Base-by-base conservation (phyloP, 495 filamentous ascomycete genomes). In the Tuber umbilicatum region DNA sequence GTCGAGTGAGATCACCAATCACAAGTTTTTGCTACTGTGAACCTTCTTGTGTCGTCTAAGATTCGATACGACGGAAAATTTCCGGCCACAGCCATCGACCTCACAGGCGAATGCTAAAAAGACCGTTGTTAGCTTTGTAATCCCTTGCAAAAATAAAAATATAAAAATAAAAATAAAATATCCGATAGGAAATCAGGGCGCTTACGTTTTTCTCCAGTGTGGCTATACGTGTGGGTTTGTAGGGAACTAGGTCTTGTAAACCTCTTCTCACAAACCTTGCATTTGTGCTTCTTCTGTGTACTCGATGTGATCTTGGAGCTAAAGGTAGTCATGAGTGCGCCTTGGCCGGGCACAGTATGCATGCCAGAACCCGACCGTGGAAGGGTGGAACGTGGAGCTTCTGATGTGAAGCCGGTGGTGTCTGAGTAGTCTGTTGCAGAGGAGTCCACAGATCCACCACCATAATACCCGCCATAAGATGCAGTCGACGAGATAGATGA, bases 211-310 rank as follows among this genome's bases (percentile, higher is more conserved):
- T 99, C 96, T 81, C 95, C 95, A 70, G 95, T 99, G 83, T 99
- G 95, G 83, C 94, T 97, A 85, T 99, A 99, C 90, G 97, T 98
- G 82, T 99, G 95, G 38, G 95, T 99, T 80, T 97, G 96, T 43
- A 99, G 84, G 10, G 95, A 99, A 82, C 94, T 97, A 1, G 95
- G 95, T 55, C 95, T 89, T 16, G 95, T 98, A 84, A 99, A 99
- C 12, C 95, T 90, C 89, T 99, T 99, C 85, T 98, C 95, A 86
- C 95, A 99, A 70, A 99, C 92, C 87, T 97, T 98, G 88, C 95
- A 99, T 85, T 97, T 97, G 86, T 99, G 95, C 87, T 98, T 99
- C 89, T 99, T 99, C 82, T 98, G 94, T 40, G 95, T 94, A 85
- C 92, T 96, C 37, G 93, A 94, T 16, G 93, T 92, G 69, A 97